Evolutionary conservation across 352 stramenopile species (phyloP), one percentile per base, ranked within the genome.

Genomic region (Globisporangium nunn): DNA sequence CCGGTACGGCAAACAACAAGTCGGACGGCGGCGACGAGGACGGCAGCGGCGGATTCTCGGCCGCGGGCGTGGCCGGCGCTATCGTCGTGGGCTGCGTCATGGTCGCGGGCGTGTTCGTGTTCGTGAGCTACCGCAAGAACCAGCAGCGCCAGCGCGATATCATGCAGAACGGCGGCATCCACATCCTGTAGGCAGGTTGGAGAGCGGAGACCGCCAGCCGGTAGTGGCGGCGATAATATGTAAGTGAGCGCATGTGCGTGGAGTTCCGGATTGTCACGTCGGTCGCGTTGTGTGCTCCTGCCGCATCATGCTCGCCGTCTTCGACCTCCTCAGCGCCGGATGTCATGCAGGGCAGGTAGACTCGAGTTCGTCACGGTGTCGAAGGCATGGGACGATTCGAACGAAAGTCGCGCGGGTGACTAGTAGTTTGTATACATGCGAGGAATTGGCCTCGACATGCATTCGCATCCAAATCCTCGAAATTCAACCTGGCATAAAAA

Each of bases 101-200:
- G 50, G 52, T 88, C 49, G 78, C 74, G 6, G 74, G 68, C 33
- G 50, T 81, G 28, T 77, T 70, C 41, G 54, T 66, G 31, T 66
- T 66, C 31, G 49, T 56, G 59, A 88, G 81, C 68, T 91, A 91
- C 69, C 76, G 75, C 58, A 91, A 75, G 68, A 91, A 91, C 67
- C 77, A 91, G 71, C 63, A 69, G 55, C 74, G 78, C 40, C 81
- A 91, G 68, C 78, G 74, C 50, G 73, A 88, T 56, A 91, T 91
- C 54, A 85, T 91, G 74, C 75, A 82, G 50, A 82, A 87, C 56
- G 70, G 70, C 7, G 70, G 70, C 31, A 74, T 77, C 58, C 66
- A 74, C 44, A 58, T 74, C 49, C 41, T 77, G 49, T 77, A 72
- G 37, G 45, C 12, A 18, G 11, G 3, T 4, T 43, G 12, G 28